Evolutionary conservation across 352 stramenopile species (phyloP), one percentile per base, ranked within the genome.

Genomic region (Phytophthora citricola): DNA sequence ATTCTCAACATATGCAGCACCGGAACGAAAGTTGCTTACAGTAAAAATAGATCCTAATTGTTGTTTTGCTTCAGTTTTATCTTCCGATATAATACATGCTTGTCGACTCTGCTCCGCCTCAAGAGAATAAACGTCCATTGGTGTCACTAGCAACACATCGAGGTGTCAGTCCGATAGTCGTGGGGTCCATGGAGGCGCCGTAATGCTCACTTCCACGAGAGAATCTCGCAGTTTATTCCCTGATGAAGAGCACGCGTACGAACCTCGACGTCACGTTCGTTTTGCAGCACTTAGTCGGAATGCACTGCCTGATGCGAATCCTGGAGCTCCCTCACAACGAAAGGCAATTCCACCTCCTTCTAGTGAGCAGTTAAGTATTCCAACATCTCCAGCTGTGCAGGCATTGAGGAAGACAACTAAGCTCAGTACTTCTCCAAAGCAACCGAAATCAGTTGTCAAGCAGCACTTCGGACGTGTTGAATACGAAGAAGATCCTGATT

Each of bases 161-260:
- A 41, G 10, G 31, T 0, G 14, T 26, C 5, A 57, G 31, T 44
- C 31, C 31, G 3, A 22, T 45, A 27, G 44, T 62, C n/a, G 50
- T 62, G 8, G 43, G 10, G 10, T 55, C 0, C 39, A 53, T 48
- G 49, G 52, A 11, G 60, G 43, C 22, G 32, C 29, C 38, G 34
- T 63, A 26, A 62, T 68, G 60, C 38, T 58, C 24, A 57, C 34
- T 34, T 55, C 59, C 14, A n/a, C 32, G 24, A 29, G 55, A 7
- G 51, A 45, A 45, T 36, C 29, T 40, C 10, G 34, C 22, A 43
- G 10, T 31, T 66, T 71, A n/a, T 71, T 71, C 36, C 63, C 55
- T 22, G 63, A 71, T 15, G 52, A 71, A 32, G 63, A 66, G 5
- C 62, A 70, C 24, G 44, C 54, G 6, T 58, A 51, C n/a, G 54